Conservation (phyloP, 2,329 filamentous ascomycete species). For the Alternaria sp. region DNA sequence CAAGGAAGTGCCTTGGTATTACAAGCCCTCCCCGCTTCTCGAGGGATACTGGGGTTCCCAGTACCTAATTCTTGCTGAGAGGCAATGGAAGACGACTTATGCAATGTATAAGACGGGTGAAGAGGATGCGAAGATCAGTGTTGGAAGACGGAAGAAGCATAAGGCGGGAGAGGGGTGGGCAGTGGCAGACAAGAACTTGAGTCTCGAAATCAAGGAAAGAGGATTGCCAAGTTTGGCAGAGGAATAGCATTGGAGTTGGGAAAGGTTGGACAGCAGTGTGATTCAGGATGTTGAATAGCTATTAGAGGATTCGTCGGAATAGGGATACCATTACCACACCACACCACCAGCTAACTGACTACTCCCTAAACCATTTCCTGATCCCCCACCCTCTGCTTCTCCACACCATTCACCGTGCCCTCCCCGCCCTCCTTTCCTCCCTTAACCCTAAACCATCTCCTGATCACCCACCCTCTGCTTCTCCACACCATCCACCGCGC, state of each 20-base stretch:
- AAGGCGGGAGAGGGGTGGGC: background rate
- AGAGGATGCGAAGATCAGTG: background rate
- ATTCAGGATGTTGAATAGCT: background rate
- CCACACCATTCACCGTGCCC: background rate
- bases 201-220: background rate
- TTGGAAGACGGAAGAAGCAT: background rate
- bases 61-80: background rate
- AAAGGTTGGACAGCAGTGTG: background rate
- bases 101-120: background rate
- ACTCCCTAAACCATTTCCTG: background rate
- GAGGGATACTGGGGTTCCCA: background rate
- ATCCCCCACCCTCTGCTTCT: background rate
- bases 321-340: background rate
- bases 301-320: background rate
- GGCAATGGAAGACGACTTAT: background rate
- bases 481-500: background rate
- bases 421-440: background rate
- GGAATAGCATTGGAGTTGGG: background rate
- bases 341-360: background rate
- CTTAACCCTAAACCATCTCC: slow-evolving; percentile 44
- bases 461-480: background rate
- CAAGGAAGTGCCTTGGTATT: background rate
- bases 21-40: fast-evolving
- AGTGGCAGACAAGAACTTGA: background rate
- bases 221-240: background rate